A percentile compares a stretch with the other conserved stretches of the same genome.
Conservation (phyloP, 306 rosid species). For the Inga oerstediana region DNA sequence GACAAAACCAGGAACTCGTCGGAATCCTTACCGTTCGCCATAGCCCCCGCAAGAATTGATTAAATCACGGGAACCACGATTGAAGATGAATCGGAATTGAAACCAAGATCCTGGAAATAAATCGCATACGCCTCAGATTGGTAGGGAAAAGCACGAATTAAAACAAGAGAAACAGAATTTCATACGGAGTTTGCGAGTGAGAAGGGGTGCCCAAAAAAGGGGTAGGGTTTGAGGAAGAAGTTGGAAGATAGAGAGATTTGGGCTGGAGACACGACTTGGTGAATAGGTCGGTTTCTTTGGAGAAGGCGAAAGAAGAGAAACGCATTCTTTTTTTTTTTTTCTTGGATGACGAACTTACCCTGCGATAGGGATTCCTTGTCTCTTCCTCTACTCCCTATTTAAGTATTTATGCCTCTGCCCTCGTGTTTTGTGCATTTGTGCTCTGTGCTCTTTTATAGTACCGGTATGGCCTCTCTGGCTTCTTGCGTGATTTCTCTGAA, state of each 20-base stretch:
- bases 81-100: background rate
- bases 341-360: background rate
- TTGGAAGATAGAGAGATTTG: background rate
- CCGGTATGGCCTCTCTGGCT: background rate
- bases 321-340: background rate
- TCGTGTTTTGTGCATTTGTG: slow-evolving; percentile 22
- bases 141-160: background rate
- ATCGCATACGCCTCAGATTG: background rate
- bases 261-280: background rate
- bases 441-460: background rate
- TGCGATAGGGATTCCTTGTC: slow-evolving; percentile 10
- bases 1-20: slow-evolving; percentile 67
- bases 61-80: background rate
- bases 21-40: slow-evolving; percentile 89
- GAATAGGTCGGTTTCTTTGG: slow-evolving; percentile 9
- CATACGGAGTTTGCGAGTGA: background rate
- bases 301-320: slow-evolving; percentile 17
- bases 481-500: background rate
- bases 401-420: background rate
- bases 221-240: slow-evolving; percentile 31
- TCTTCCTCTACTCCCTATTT: background rate
- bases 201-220: background rate
- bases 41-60: slow-evolving; percentile 16
- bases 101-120: background rate
- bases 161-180: background rate